phyloP scores from a whole-genome alignment of 768 basidiomycete genomes.

The Mrakia frigida region DNA sequence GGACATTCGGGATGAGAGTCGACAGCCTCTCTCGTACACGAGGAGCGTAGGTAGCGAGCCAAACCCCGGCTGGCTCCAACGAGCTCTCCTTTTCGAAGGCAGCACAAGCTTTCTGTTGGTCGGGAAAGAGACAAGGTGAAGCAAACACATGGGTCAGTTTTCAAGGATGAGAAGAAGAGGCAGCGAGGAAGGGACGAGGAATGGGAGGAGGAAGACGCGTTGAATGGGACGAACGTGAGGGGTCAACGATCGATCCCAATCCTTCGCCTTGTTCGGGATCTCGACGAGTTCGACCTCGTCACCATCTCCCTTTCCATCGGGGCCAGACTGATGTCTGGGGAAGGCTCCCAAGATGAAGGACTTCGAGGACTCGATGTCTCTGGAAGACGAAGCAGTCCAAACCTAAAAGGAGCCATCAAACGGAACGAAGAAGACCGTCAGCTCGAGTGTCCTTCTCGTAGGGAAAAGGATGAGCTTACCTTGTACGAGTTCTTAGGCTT shows the following conservation, averaged over 20 bases:
- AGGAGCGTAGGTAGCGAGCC: slow-evolving; percentile 42
- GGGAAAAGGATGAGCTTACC: not conserved
- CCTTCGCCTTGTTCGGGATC: slow-evolving; percentile 44
- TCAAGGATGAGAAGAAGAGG: not conserved
- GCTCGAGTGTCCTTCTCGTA: no score
- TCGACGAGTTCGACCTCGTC: slow-evolving; percentile 41
- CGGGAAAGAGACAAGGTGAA: not conserved
- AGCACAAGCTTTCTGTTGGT: slow-evolving; percentile 44
- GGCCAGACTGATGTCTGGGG: slow-evolving; percentile 44
- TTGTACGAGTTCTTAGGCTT: slow-evolving; percentile 17
- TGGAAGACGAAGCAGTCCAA: slow-evolving; percentile 44
- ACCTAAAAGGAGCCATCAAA: slow-evolving; percentile 31
- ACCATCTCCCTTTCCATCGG: slow-evolving; percentile 45
- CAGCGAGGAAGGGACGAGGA: not conserved
- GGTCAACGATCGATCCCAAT: slow-evolving; percentile 45
- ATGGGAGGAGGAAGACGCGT: not conserved
- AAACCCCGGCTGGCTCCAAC: slow-evolving; percentile 42
- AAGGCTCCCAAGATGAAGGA: slow-evolving; percentile 45
- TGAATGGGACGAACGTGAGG: slow-evolving; percentile 40
- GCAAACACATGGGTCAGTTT: not conserved
- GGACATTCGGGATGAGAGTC: slow-evolving; percentile 32
- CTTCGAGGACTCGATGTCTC: slow-evolving; percentile 45
- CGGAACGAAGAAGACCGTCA: not conserved
- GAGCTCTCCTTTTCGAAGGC: slow-evolving; percentile 44
- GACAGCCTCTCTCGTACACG: slow-evolving; percentile 38